Evolutionary conservation across 2,329 filamentous ascomycete genomes (phyloP).

Genomic region (Rhynchosporium graminicola): DNA sequence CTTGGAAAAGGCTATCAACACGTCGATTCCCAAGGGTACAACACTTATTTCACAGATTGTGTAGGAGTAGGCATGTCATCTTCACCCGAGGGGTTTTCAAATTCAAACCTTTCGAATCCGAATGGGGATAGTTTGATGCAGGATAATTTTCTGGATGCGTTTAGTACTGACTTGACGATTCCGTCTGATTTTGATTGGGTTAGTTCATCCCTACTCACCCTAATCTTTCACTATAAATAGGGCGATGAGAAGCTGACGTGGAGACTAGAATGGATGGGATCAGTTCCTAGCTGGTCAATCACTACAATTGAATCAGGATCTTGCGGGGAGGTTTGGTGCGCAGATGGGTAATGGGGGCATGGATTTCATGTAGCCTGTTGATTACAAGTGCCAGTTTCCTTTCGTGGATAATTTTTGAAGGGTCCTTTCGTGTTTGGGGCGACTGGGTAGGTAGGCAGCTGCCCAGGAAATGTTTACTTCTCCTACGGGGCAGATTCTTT

Average conservation of each 20-base stretch:
- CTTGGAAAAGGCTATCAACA: slow-evolving; percentile 4
- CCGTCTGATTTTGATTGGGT: slow-evolving; percentile 34
- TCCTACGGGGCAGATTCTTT: too few relatives aligned
- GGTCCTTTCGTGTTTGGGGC: too few relatives aligned
- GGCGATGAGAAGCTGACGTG: slow-evolving; percentile 3
- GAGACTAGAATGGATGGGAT: slow-evolving; percentile 31
- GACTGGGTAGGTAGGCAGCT: too few relatives aligned
- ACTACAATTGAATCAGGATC: slow-evolving; percentile 7
- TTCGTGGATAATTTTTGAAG: too few relatives aligned
- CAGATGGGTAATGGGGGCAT: slow-evolving; percentile 22
- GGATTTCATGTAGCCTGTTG: background rate
- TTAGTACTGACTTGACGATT: slow-evolving; percentile 25
- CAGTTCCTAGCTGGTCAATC: slow-evolving; percentile 24
- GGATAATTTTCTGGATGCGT: slow-evolving; percentile 26
- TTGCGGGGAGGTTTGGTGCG: slow-evolving; percentile 5
- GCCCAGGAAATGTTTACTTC: too few relatives aligned
- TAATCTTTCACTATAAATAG: background rate
- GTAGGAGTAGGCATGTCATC: slow-evolving; percentile 10
- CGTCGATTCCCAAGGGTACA: slow-evolving; percentile 18
- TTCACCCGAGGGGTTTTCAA: background rate
- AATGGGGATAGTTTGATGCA: slow-evolving; percentile 24
- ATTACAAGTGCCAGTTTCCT: too few relatives aligned
- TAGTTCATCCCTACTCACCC: background rate
- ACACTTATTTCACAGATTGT: slow-evolving; percentile 19
- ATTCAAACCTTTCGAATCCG: background rate